Conservation (phyloP, 306 rosid genomes). For the Vicia faba region DNA sequence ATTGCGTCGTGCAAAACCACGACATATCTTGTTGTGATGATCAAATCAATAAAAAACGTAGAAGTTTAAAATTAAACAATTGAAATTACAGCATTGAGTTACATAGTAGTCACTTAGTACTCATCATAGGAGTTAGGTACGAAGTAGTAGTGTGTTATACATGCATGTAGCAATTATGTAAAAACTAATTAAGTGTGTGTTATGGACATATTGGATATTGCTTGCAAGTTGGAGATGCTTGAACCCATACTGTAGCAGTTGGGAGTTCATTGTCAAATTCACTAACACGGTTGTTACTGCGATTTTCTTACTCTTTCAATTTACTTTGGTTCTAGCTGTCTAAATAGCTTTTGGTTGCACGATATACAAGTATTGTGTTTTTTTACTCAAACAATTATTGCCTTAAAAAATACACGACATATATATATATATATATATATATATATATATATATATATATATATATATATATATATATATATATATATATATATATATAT, state of each 20-base stretch:
- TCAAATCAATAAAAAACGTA: constrained; percentile 10
- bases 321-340: neutral
- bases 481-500: no score
- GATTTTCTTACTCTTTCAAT: neutral
- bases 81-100: constrained; percentile 4
- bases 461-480: no score
- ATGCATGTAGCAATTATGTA: constrained; percentile 35
- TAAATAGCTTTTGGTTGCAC: neutral
- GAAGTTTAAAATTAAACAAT: neutral
- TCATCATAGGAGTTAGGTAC: constrained; percentile 38
- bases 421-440: no score
- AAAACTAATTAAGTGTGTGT: constrained; percentile 41
- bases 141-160: constrained; percentile 23
- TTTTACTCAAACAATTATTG: neutral
- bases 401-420: neutral
- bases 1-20: neutral
- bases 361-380: neutral
- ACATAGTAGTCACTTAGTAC: neutral
- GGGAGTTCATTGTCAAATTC: constrained; percentile 38
- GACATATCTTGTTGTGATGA: constrained; percentile 16
- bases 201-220: constrained; percentile 34
- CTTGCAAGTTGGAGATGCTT: constrained; percentile 54
- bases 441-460: no score
- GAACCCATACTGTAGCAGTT: constrained; percentile 41
- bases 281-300: constrained; percentile 22